Percentiles rank a stretch among this genome's conserved stretches.
Evolutionary conservation across 352 stramenopile species (phyloP).

Genomic region (Pythium insidiosum): DNA sequence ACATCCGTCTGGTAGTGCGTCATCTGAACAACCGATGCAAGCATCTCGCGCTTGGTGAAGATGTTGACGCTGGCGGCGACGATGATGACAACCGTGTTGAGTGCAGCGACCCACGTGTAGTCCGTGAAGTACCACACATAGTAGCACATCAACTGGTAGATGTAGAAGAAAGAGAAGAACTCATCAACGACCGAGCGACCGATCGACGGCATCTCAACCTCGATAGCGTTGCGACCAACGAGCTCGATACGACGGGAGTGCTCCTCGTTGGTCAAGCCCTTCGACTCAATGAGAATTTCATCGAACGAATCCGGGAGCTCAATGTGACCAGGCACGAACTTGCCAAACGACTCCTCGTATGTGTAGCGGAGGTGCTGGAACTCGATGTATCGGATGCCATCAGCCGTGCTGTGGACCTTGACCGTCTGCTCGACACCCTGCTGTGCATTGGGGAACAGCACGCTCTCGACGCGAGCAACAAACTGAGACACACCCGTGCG

Average conservation of each 20-base stretch:
- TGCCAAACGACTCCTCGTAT: conserved; percentile 13
- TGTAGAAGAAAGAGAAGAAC: conserved; percentile 22
- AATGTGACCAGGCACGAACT: conserved; percentile 19
- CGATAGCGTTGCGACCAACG: conserved; percentile 18
- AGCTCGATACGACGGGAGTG: conserved; percentile 13
- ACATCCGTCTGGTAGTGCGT: conserved; percentile 28
- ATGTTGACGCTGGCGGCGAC: conserved; percentile 18
- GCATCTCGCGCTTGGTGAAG: conserved; percentile 21
- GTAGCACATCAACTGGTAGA: conserved; percentile 25
- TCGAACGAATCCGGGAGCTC: conserved; percentile 12
- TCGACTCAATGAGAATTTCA: conserved; percentile 12
- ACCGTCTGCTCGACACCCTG: conserved; percentile 18
- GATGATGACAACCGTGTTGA: conserved; percentile 22
- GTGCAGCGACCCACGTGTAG: conserved; percentile 15
- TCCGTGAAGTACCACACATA: conserved; percentile 26
- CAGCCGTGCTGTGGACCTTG: conserved; percentile 10
- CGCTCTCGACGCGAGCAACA: conserved; percentile 10
- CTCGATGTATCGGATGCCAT: conserved; percentile 17
- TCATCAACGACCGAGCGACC: conserved; percentile 18
- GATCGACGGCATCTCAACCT: conserved; percentile 20
- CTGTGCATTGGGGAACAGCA: conserved; percentile 16
- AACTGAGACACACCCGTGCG: conserved; percentile 16
- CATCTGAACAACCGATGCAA: conserved; percentile 19
- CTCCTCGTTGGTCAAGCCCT: conserved; percentile 14
- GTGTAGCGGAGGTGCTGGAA: conserved; percentile 26